Percentiles rank a stretch among this genome's conserved stretches.
Conservation (phyloP, 2,329 filamentous ascomycete genomes). For the Pleoardoris graminearum region DNA sequence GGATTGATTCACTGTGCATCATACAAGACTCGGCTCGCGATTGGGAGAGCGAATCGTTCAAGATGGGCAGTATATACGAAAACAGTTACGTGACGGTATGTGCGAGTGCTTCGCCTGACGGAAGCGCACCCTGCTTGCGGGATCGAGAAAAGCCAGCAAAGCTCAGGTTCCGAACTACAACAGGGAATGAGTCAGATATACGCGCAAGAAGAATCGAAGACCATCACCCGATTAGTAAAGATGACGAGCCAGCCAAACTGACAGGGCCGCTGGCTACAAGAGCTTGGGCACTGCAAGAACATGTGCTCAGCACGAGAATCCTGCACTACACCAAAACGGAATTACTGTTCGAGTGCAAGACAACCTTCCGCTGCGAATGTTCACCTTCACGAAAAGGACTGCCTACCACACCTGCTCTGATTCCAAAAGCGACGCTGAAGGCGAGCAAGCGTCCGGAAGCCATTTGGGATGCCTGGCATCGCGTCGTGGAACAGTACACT, state of each 20-base stretch:
- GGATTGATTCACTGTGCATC: too few species aligned
- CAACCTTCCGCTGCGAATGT: constrained; percentile 39
- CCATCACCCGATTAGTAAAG: constrained; percentile 32
- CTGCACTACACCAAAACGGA: constrained; percentile 40
- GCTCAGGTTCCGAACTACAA: constrained; percentile 31
- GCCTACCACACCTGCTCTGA: constrained; percentile 36
- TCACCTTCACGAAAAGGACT: constrained; percentile 30
- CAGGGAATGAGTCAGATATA: constrained; percentile 28
- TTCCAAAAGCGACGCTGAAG: constrained; percentile 37
- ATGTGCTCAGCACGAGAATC: constrained; percentile 37
- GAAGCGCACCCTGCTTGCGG: constrained; percentile 23
- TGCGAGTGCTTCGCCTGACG: constrained; percentile 30
- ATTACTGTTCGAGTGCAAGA: constrained; percentile 41
- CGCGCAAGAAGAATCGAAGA: constrained; percentile 31
- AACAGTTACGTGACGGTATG: constrained; percentile 39
- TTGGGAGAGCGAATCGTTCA: constrained; percentile 40
- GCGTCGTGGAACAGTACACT: constrained; percentile 36
- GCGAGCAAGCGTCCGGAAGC: constrained; percentile 17
- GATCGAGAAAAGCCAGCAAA: constrained; percentile 33
- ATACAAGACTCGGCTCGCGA: constrained; percentile 39
- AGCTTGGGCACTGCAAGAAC: constrained; percentile 41
- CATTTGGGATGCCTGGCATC: constrained; percentile 39
- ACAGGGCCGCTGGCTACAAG: constrained; percentile 32
- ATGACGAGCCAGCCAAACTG: constrained; percentile 28
- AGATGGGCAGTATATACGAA: constrained; percentile 42